phyloP scores from a whole-genome alignment of 345 rosid species.

The Dimocarpus longan region DNA sequence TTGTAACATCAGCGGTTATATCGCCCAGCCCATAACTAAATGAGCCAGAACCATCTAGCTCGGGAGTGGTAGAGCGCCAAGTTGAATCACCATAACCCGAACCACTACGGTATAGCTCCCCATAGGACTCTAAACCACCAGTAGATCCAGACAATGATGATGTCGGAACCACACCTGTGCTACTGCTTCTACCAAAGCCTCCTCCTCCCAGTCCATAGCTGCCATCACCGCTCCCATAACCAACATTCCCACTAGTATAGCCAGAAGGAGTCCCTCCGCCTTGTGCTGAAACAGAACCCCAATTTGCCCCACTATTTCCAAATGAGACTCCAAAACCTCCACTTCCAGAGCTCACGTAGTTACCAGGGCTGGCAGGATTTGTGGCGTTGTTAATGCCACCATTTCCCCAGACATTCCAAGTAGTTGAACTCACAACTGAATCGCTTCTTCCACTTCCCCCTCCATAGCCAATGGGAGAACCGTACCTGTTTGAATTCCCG shows the following conservation, averaged over 20 bases:
- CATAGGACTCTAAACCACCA: slow-evolving; percentile 57
- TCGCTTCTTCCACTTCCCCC: slow-evolving; percentile 54
- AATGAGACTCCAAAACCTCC: slow-evolving; percentile 62
- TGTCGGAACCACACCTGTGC: slow-evolving; percentile 45
- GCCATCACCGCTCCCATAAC: slow-evolving; percentile 45
- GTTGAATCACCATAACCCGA: slow-evolving; percentile 73
- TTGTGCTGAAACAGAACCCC: slow-evolving; percentile 59
- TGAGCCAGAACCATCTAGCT: slow-evolving; percentile 62
- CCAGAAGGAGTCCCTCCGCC: slow-evolving; percentile 46
- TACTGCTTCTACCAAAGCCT: slow-evolving; percentile 63
- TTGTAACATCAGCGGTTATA: slow-evolving; percentile 65
- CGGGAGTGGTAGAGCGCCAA: slow-evolving; percentile 73
- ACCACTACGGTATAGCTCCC: slow-evolving; percentile 61
- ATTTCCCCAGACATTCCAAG: slow-evolving; percentile 84
- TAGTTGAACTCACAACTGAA: slow-evolving; percentile 55
- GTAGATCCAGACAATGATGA: slow-evolving; percentile 63
- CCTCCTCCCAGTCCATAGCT: slow-evolving; percentile 48
- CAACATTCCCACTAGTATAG: slow-evolving; percentile 33
- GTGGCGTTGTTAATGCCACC: slow-evolving; percentile 45
- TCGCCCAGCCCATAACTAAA: slow-evolving; percentile 67
- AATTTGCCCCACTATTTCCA: slow-evolving; percentile 70
- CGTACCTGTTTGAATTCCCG: slow-evolving; percentile 66
- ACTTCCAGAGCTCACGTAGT: slow-evolving; percentile 50
- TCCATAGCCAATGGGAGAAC: slow-evolving; percentile 67
- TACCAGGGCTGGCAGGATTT: slow-evolving; percentile 50